Evolutionary conservation across 1,284 basidiomycete genomes (phyloP), one percentile per base, ranked within the genome.

Genomic region (Boletus semigastroideus): DNA sequence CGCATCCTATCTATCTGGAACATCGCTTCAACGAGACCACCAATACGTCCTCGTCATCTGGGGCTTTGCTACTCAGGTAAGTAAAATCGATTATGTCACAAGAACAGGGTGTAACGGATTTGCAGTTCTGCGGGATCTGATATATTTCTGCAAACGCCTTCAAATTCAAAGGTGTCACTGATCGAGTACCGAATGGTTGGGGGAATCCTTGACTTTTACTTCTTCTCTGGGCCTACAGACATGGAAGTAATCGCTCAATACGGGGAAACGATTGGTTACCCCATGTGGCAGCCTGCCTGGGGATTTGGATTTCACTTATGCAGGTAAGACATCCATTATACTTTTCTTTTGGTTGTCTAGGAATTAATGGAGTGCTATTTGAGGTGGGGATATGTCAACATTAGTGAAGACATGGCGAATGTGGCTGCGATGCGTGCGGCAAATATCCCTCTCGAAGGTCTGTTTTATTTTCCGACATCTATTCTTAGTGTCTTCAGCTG

Each of bases 251-350:
- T 86, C 36, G 76, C 84, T 53, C 89, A 91, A 63, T 88, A 90
- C 59, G 76, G 82, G 10, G 72, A 66, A 11, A 64, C 80, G 14
- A 72, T 84, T 39, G 86, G 86, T 1, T 70, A 80, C 42, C 84
- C 86, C 2, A 79, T 77, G 9, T 84, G 83, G 83, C 80, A 84
- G 57, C 86, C 85, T 4, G 73, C 75, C 33, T 88, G 83, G 82
- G 82, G 78, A 4, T 84, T 87, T 58, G 86, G 86, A 5, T 86
- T 87, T 69, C 86, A 89, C 52, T 72, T 86, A 22, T 87, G 85
- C 70, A 25, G 25, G 25, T 25, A 25, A 6, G 25, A 25, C 25
- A 25, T 25, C 7, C 5, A 25, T 25, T 25, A 25, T 25, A 25
- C 25, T 25, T 25, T 25, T n/a, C n/a, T 25, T 25, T 36, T 17